These are phyloP conservation scores for Metarhizium humberi DNA, from an alignment of 2,329 filamentous ascomycete genomes.

Conservation along the genomic window DNA sequence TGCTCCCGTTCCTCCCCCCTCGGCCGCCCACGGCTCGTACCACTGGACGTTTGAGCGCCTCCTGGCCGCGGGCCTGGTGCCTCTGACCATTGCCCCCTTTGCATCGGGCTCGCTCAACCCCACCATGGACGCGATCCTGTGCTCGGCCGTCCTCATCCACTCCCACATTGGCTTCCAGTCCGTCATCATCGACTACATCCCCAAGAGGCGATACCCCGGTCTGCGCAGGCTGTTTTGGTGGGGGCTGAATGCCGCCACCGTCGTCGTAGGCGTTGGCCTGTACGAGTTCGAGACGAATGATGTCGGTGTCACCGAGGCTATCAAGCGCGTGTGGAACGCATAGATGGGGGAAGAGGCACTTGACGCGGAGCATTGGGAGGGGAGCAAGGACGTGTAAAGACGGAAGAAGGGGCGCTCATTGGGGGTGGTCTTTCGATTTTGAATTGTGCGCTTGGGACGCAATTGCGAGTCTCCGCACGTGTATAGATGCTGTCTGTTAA, in stretches of 20 bases:
- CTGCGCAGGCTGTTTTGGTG: conserved; percentile 61
- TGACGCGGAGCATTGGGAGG: neutral
- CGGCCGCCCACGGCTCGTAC: conserved; percentile 83
- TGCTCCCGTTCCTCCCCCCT: conserved; percentile 60
- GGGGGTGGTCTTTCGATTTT: neutral
- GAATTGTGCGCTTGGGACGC: neutral
- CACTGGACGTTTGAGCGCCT: conserved; percentile 96
- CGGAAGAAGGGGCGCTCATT: neutral
- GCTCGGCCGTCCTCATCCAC: conserved; percentile 76
- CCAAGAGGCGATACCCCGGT: conserved; percentile 58
- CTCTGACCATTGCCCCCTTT: conserved; percentile 83
- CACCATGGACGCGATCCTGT: conserved; percentile 74
- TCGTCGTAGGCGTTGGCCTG: conserved; percentile 75
- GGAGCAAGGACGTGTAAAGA: neutral
- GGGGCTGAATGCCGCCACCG: conserved; percentile 68
- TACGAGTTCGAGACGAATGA: conserved; percentile 99
- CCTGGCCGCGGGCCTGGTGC: conserved; percentile 71
- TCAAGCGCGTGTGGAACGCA: conserved; percentile 85
- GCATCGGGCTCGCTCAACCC: conserved; percentile 88
- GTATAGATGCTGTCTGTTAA: conserved; percentile 11
- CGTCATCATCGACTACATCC: conserved; percentile 86
- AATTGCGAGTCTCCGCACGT: neutral
- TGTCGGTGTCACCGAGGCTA: conserved; percentile 81
- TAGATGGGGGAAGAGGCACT: conserved; percentile 24
- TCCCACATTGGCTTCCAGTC: conserved; percentile 94